These are phyloP conservation scores for Angophora floribunda DNA, from an alignment of 345 rosid genomes.

Conservation along the genomic window DNA sequence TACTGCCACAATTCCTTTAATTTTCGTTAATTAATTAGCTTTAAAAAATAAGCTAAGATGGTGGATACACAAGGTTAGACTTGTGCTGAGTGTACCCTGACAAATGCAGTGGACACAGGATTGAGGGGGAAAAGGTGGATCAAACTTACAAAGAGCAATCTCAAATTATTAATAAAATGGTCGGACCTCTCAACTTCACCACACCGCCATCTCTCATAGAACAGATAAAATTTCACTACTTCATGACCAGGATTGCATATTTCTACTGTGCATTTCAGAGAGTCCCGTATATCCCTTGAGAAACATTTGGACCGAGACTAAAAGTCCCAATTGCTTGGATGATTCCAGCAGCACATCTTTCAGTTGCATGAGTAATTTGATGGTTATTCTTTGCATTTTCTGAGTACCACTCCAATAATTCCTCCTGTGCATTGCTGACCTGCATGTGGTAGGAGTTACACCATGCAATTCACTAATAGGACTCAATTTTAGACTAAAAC, in stretches of 20 bases:
- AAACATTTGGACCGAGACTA: constrained; percentile 48
- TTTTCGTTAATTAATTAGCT: not conserved
- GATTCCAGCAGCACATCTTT: constrained; percentile 81
- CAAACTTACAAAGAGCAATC: constrained; percentile 20
- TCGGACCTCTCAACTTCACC: constrained; percentile 48
- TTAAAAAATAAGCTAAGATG: not conserved
- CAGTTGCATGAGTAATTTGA: constrained; percentile 49
- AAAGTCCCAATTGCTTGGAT: constrained; percentile 71
- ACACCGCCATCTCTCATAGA: constrained; percentile 55
- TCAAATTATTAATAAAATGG: constrained; percentile 13
- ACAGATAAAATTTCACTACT: constrained; percentile 58
- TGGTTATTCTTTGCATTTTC: constrained; percentile 56
- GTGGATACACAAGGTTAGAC: not conserved
- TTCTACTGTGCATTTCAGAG: constrained; percentile 13
- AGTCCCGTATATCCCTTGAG: constrained; percentile 57
- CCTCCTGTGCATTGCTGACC: constrained; percentile 88
- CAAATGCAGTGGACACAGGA: not conserved
- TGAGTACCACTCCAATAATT: constrained; percentile 63
- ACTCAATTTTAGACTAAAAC: not conserved
- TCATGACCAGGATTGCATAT: constrained; percentile 28
- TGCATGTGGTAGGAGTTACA: constrained; percentile 5
- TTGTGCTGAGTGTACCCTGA: not conserved
- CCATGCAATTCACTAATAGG: not conserved
- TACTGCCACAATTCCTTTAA: not conserved
- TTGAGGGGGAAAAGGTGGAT: not conserved